Base-by-base conservation (phyloP, 1,284 basidiomycete genomes). In the Pholiota adiposa region DNA sequence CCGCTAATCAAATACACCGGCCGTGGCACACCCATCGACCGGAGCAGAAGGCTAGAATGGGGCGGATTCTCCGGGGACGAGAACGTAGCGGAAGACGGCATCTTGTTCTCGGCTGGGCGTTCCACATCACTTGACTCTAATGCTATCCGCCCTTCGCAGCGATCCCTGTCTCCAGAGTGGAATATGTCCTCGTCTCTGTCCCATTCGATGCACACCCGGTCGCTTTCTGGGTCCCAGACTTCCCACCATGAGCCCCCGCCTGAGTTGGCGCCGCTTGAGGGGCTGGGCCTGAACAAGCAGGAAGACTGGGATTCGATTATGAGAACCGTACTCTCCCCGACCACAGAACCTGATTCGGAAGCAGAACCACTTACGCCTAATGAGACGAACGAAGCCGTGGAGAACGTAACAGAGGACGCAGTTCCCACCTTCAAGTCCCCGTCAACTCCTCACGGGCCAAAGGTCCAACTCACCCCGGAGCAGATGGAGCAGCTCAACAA, bases 1-100 rank as follows among this genome's bases (percentile, higher is more conserved):
- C 78, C 78, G 0, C 65, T 77, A n/a, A 67, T 74, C 41, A 72
- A 70, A 49, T 79, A 79, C 61, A 74, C 79, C 4, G 79, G 79
- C n/a, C 73, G 79, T 29, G 80, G 80, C 1, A 83, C 81, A 1
- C 81, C 79, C 1, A 73, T 81, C 21, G 79, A 81, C 63, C 74
- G 68, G n/a, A 73, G 65, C 38, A 70, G 80, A 51, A 66, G 76
- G 21, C 70, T 73, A 25, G 76, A 81, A 65, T 83, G 81, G 81
- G 75, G 73, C 29, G 77, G 72, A 0, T 59, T 64, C n/a, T 63
- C 66, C 23, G 69, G 68, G 1, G 75, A 74, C 27, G 75, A 71
- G 12, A 75, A 75, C 8, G 50, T 52, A 34, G 72, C 64, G 9
- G 80, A 82, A 65, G 77, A 81, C 49, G 80, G 80, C 2, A 60